Conservation (phyloP, 805 yeast species). For the Maudiozyma bulderi region DNA sequence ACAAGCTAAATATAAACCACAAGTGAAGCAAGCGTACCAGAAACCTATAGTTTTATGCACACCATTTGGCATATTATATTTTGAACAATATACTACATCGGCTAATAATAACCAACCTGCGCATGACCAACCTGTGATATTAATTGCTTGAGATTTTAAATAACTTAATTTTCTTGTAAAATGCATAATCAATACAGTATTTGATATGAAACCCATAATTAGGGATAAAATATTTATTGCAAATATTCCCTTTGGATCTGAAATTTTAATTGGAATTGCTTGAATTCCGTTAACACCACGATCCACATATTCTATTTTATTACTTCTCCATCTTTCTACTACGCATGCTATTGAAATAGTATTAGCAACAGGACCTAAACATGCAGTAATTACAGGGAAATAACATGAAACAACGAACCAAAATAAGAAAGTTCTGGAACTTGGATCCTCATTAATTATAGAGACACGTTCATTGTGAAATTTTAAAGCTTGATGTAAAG, state of each 20-base stretch:
- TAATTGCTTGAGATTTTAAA: conserved; percentile 48
- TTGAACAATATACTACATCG: conserved; percentile 24
- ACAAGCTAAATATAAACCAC: conserved; percentile 50
- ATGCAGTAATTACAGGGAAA: conserved; percentile 68
- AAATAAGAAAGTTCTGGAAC: conserved; percentile 15
- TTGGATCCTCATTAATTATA: conserved; percentile 22
- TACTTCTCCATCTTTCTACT: conserved; percentile 54
- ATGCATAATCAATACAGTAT: conserved; percentile 59
- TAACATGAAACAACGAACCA: conserved; percentile 65
- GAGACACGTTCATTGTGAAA: conserved; percentile 21
- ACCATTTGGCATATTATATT: conserved; percentile 13
- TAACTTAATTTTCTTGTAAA: conserved; percentile 52
- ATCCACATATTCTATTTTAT: neutral
- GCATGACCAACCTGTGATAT: conserved; percentile 53
- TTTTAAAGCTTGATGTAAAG: conserved; percentile 7
- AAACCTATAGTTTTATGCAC: conserved; percentile 48
- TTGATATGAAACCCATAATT: conserved; percentile 56
- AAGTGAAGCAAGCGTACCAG: conserved; percentile 69
- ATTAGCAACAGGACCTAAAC: conserved; percentile 71
- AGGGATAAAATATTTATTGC: conserved; percentile 56
- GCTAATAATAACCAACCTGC: conserved; percentile 48
- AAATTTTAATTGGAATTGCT: conserved; percentile 7
- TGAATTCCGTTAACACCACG: conserved; percentile 1
- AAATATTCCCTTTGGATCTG: conserved; percentile 37
- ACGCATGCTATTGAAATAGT: conserved; percentile 64